Percentiles rank a stretch among this genome's conserved stretches.
These are phyloP conservation scores for Excoecaria agallocha DNA, from an alignment of 345 rosid species.

Conservation along the genomic window DNA sequence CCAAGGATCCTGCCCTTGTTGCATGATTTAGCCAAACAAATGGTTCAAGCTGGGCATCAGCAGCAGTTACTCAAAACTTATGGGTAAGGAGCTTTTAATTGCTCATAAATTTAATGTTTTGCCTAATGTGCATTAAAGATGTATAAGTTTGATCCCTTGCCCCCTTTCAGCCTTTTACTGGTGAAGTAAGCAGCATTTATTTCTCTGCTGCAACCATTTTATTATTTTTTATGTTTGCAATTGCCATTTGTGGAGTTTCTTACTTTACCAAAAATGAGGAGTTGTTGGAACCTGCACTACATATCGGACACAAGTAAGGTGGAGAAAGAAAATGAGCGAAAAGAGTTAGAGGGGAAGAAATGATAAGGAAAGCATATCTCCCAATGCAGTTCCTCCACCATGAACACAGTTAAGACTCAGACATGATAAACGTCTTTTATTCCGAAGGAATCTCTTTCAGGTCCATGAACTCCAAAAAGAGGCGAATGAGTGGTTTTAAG, in stretches of 20 bases:
- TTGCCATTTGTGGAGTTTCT: background rate
- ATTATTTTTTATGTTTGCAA: background rate
- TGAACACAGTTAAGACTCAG: too few species aligned
- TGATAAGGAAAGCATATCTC: background rate
- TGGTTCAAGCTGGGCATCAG: slow-evolving; percentile 91
- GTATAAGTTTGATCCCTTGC: background rate
- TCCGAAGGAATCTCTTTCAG: too few species aligned
- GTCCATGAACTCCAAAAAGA: too few species aligned
- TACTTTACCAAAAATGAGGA: background rate
- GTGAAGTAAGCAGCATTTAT: background rate
- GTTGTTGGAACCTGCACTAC: background rate
- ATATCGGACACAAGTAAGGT: background rate
- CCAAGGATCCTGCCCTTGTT: slow-evolving; percentile 78
- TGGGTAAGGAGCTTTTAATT: slow-evolving; percentile 41
- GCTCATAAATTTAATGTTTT: background rate
- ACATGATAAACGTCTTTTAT: too few species aligned
- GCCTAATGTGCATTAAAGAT: background rate
- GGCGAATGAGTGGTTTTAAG: background rate
- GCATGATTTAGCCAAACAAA: slow-evolving; percentile 88
- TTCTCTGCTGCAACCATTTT: background rate
- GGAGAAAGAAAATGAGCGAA: background rate
- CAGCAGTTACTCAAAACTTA: slow-evolving; percentile 70
- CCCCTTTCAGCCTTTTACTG: too few species aligned
- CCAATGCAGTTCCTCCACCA: background rate
- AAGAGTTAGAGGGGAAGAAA: background rate